These are phyloP conservation scores for Gigaspora rosea DNA, from an alignment of 192 early-diverging fungal genomes.

Conservation along the genomic window DNA sequence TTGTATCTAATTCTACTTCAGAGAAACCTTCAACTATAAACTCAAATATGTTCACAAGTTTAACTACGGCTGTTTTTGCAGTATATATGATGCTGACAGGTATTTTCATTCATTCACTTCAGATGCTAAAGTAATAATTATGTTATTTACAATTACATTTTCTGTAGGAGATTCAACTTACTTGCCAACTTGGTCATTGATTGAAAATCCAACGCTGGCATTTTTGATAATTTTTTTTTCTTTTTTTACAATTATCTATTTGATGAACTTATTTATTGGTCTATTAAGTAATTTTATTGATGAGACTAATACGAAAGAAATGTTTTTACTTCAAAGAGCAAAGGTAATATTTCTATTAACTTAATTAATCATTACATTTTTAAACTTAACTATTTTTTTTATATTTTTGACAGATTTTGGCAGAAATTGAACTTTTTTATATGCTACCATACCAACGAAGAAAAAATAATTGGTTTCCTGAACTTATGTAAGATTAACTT, in stretches of 20 bases:
- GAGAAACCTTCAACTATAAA: too few relatives aligned
- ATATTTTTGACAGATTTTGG: neutral
- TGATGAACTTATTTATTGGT: slow-evolving; percentile 7
- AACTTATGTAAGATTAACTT: neutral
- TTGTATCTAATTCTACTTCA: neutral
- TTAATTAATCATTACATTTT: neutral
- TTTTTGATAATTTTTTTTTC: neutral
- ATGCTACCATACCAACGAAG: neutral
- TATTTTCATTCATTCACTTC: neutral
- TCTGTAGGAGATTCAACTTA: slow-evolving; percentile 50
- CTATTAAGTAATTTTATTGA: neutral
- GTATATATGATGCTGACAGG: neutral
- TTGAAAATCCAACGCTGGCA: neutral
- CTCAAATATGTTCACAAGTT: too few relatives aligned
- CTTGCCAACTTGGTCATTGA: slow-evolving; percentile 13
- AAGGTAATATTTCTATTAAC: slow-evolving; percentile 8
- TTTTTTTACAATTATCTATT: neutral
- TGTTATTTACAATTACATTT: neutral
- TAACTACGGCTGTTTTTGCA: neutral
- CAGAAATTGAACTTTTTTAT: neutral
- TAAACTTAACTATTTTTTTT: neutral
- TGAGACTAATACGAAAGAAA: slow-evolving; percentile 3
- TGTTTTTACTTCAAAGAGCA: slow-evolving; percentile 6
- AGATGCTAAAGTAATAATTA: neutral
- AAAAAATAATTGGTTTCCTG: neutral